Base-by-base conservation (phyloP, 1,284 basidiomycete genomes). In the Fomitopsis pinicola region DNA sequence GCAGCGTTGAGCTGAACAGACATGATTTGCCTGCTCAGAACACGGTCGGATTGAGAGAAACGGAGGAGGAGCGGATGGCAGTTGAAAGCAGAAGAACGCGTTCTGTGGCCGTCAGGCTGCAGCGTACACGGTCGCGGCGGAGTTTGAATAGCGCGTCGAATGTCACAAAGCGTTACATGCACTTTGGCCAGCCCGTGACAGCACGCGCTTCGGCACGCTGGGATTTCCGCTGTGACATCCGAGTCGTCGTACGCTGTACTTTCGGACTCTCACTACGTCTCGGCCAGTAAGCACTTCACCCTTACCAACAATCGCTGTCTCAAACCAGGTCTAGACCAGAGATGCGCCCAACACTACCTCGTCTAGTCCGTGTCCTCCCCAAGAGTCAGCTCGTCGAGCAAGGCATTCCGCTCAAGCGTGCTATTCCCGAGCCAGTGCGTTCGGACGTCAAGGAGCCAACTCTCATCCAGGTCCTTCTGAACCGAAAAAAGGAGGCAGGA, bases 1-100 rank as follows among this genome's bases (percentile, higher is more conserved):
- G 66, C 69, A 12, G 73, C 73, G 68, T 85, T 83, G 50, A 84
- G 75, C 66, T 77, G 75, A 62, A 84, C 79, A 56, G 73, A 66
- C 80, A 81, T 82, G 26, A 15, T 56, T 38, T 42, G 26, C 30
- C 79, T 55, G 73, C 66, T 30, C 79, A 80, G 81, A 36, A 26
- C 14, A 36, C 15, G 38, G 56, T n/a, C 45, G 30, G 55, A 58
- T 45, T n/a, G 30, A 14, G 58, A 48, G 60, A 48, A 62, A 60
- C 58, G 57, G 45, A n/a, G 19, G 30, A 12, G 55, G 44, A 55
- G 60, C 56, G 45, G 56, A 55, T 67, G 65, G 59, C 59, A 62
- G 59, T 60, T 54, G 57, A 61, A 63, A 59, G 44, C 63, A 50
- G 56, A 60, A 63, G 63, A 67, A 62, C 70, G 72, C 69, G 71